Base-by-base conservation (phyloP, 1,284 basidiomycete species). In the Rhodotorula mucilaginosa region DNA sequence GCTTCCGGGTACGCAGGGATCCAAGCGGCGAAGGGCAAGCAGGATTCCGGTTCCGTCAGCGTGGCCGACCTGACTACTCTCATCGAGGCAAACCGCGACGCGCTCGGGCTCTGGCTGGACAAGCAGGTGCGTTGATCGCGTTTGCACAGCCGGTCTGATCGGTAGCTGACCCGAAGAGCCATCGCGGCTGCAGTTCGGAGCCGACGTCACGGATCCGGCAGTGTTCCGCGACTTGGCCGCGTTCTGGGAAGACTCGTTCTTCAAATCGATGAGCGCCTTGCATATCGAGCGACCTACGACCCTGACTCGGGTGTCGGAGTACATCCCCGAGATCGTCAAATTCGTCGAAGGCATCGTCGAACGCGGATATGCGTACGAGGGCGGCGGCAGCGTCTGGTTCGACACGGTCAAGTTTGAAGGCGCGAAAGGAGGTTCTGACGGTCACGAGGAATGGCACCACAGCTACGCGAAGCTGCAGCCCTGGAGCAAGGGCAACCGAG, bases 401-500 rank as follows among this genome's bases (percentile, higher is more conserved):
- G 93, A 99, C 82, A 97, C 94, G 0, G 83, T 83, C 70, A 86
- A 88, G 61, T 99, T 99, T 78, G 94, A 98, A 81, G 87, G 87
- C 23, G 86, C 80, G 86, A 8, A 81, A 82, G 71, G 76, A 56
- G 70, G 67, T 6, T 34, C 80, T 83, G 71, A 68, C 29, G 66
- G 63, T 21, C 69, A 74, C 13, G 76, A 75, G 16, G 59, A 80
- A 78, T 85, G 87, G 76, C 89, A 91, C 77, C 86, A 88, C 77
- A 84, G 87, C 71, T 99, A 98, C 78, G 94, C 95, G n/a, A 98
- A 97, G 81, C 84, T 98, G 52, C 92, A 95, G 80, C 95, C 96
- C 2, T 93, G 92, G 88, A 93, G 90, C 80, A 97, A 94, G 82
- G 93, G 93, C 29, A 97, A 98, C 82, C 87, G 88, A 73, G 91